phyloP scores from a whole-genome alignment of 2,329 filamentous ascomycete species.

The Penicillium sp. region DNA sequence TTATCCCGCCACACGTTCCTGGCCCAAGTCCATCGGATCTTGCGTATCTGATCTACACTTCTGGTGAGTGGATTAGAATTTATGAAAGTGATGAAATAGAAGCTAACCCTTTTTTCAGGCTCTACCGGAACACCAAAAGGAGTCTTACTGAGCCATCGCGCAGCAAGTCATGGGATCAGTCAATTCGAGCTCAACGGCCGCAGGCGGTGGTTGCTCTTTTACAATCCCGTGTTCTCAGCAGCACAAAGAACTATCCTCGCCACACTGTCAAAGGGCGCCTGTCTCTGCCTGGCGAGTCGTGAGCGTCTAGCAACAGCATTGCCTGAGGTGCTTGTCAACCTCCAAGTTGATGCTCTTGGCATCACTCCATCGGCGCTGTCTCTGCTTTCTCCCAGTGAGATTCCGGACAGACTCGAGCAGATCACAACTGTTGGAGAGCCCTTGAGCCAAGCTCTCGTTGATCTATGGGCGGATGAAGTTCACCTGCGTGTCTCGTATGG shows the following conservation, averaged over 20 bases:
- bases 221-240: not conserved
- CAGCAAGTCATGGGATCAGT: not conserved
- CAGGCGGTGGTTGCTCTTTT: not conserved
- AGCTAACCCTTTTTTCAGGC: not conserved
- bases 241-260: not conserved
- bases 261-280: not conserved
- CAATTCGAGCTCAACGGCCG: not conserved
- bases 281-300: not conserved
- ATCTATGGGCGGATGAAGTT: not conserved
- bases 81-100: too few species aligned
- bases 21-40: not conserved
- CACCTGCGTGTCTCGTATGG: not conserved
- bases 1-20: not conserved
- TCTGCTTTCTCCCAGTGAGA: not conserved
- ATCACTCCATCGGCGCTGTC: not conserved
- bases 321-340: not conserved
- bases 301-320: not conserved
- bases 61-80: not conserved
- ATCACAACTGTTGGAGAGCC: not conserved
- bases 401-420: not conserved
- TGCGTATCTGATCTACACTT: not conserved
- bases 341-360: not conserved
- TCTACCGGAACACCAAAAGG: not conserved
- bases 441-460: not conserved
- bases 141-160: not conserved